A percentile compares a stretch with the other conserved stretches of the same genome.
Evolutionary conservation across 192 early-diverging fungal species (phyloP).

Genomic region (Linnemannia elongata): DNA sequence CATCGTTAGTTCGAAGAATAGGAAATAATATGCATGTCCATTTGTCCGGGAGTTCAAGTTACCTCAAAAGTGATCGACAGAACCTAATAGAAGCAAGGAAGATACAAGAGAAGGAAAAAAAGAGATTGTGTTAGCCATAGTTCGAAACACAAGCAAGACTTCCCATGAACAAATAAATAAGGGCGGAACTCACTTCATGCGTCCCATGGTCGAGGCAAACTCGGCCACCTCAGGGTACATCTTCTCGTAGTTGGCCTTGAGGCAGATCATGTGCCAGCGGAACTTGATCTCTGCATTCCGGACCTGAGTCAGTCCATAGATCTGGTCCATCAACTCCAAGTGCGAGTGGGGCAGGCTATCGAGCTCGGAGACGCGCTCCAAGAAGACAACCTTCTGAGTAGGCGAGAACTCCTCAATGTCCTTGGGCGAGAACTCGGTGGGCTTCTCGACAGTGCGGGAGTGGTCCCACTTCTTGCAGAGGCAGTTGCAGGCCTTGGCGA

Average conservation of each 20-base stretch:
- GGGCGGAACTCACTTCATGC: slow-evolving; percentile 80
- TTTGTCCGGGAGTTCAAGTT: background rate
- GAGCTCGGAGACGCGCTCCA: slow-evolving; percentile 79
- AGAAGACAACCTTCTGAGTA: slow-evolving; percentile 82
- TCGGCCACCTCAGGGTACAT: slow-evolving; percentile 81
- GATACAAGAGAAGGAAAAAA: background rate
- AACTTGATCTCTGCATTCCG: slow-evolving; percentile 90
- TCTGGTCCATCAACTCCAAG: slow-evolving; percentile 76
- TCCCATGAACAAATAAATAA: no score
- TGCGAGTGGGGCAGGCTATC: slow-evolving; percentile 70
- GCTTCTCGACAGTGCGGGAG: slow-evolving; percentile 63
- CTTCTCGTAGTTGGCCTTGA: slow-evolving; percentile 80
- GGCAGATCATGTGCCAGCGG: slow-evolving; percentile 89
- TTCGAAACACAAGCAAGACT: background rate
- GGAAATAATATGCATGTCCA: background rate
- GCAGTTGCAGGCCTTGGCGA: slow-evolving; percentile 83
- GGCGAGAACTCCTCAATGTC: slow-evolving; percentile 82
- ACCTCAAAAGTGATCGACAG: slow-evolving; percentile 47
- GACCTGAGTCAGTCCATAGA: slow-evolving; percentile 77
- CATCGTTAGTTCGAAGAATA: background rate
- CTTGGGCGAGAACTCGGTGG: slow-evolving; percentile 68
- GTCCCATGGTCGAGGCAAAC: slow-evolving; percentile 90
- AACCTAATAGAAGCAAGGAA: slow-evolving; percentile 14
- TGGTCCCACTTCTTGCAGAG: slow-evolving; percentile 85
- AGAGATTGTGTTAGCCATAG: background rate